Evolutionary conservation across 257 asterid genomes (phyloP), one percentile per base, ranked within the genome.

Genomic region (Jacaranda mimosifolia): DNA sequence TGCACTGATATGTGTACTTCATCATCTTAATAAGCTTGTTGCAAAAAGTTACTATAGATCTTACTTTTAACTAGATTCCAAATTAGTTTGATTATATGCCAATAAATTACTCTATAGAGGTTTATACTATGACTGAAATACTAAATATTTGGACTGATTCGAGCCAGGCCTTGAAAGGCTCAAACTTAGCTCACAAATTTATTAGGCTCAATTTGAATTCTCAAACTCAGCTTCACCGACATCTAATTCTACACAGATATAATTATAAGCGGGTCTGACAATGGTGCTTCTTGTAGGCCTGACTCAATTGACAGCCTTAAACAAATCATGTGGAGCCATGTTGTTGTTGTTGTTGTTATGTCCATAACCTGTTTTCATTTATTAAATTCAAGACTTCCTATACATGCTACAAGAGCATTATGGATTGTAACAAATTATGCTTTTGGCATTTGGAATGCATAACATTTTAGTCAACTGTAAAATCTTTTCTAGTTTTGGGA

Each of bases 391-490:
- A 63, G 49, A 18, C 60, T 39, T 26, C 15, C 32, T 60, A 32
- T 62, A 7, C 7, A 32, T 56, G 39, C 45, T 26, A 39, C 52
- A n/a, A 59, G 14, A 51, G 10, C 18, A 7, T 45, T 12, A 57
- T 52, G 13, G 5, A 21, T 56, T 26, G 32, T 26, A 26, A 63
- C 59, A 21, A 74, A 9, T 56, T 64, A 52, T 52, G 68, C 56
- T 26, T 60, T 56, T 73, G 58, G 75, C 72, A 55, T 58, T 70
- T n/a, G 11, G 70, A 67, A 55, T 72, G n/a, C n/a, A 38, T 69
- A 19, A 48, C 63, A 71, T 17, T 59, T 80, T n/a, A 19, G 55
- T 60, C 14, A n/a, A 46, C 48, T 75, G 15, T 14, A 13, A 62
- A 70, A 32, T 60, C 19, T 70, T 7, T 48, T 63, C 48, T 49